Conservation (phyloP, 129 eudicot species). For the Flaveria robusta region DNA sequence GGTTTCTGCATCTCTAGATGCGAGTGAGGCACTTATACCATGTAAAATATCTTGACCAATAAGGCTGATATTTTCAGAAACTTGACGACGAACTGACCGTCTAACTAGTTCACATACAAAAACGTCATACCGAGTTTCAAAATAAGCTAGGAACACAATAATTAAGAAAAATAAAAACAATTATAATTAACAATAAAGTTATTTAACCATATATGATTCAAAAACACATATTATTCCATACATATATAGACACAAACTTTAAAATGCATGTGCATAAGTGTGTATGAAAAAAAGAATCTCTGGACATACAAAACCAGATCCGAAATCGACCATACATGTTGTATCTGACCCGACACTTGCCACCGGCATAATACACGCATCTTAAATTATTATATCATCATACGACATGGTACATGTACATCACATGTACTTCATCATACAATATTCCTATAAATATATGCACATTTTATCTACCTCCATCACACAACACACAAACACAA, state of each 20-base stretch:
- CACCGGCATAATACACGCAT: slow-evolving; percentile 2
- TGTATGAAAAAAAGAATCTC: slow-evolving; percentile 3
- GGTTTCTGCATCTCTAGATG: too few species aligned
- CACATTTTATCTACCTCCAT: background rate
- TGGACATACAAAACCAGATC: slow-evolving; percentile 11
- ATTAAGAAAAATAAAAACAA: background rate
- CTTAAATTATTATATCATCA: background rate
- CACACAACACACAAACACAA: background rate
- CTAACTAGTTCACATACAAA: too few species aligned
- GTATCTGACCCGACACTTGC: slow-evolving; percentile 11
- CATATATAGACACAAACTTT: background rate
- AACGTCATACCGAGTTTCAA: too few species aligned
- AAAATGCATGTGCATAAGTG: slow-evolving; percentile 12
- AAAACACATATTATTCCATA: background rate
- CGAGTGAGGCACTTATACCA: too few species aligned
- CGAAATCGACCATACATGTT: slow-evolving; percentile 7
- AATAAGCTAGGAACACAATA: too few species aligned
- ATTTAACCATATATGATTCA: background rate
- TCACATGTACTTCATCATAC: slow-evolving; percentile 14
- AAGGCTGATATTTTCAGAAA: too few species aligned
- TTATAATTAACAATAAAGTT: background rate
- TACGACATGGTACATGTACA: slow-evolving; percentile 1
- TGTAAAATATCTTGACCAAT: too few species aligned
- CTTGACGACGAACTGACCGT: too few species aligned
- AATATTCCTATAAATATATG: background rate